Conservation (phyloP, 78 protist genomes). For the Dictyostelium capitatum region DNA sequence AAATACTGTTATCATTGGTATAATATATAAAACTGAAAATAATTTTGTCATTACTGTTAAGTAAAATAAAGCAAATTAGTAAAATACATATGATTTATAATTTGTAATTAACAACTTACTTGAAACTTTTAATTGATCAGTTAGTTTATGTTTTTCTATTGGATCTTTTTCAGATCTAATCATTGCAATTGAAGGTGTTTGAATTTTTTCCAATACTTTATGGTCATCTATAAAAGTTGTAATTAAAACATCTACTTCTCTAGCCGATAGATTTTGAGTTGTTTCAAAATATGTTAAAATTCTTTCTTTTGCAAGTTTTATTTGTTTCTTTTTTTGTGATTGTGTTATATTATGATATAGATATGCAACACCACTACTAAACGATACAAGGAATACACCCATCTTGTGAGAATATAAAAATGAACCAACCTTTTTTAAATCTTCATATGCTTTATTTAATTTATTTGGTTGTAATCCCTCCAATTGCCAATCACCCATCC, state of each 20-base stretch:
- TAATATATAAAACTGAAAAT: slow-evolving; percentile 18
- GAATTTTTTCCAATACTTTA: not conserved
- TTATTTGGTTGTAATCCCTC: not conserved
- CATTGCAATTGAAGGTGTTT: slow-evolving; percentile 17
- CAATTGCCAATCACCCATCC: not conserved
- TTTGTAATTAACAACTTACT: no score
- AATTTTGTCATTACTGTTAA: slow-evolving; percentile 16
- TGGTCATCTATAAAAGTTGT: not conserved
- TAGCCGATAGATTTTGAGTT: not conserved
- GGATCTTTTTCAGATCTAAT: slow-evolving; percentile 9
- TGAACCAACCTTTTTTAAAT: not conserved
- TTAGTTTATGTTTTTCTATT: not conserved
- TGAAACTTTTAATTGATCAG: slow-evolving; percentile 16
- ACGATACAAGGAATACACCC: slow-evolving; percentile 12
- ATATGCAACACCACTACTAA: slow-evolving; percentile 25
- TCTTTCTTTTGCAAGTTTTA: slow-evolving; percentile 8
- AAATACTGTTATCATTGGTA: slow-evolving; percentile 29
- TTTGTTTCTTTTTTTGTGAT: not conserved
- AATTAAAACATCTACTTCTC: not conserved
- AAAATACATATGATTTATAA: not conserved
- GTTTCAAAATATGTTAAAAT: not conserved
- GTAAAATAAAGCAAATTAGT: not conserved
- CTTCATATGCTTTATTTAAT: not conserved
- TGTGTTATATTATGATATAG: slow-evolving; percentile 1
- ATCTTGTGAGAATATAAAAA: slow-evolving; percentile 1